These are phyloP conservation scores for Colletotrichum horii DNA, from an alignment of 2,329 filamentous ascomycete genomes.

Conservation along the genomic window DNA sequence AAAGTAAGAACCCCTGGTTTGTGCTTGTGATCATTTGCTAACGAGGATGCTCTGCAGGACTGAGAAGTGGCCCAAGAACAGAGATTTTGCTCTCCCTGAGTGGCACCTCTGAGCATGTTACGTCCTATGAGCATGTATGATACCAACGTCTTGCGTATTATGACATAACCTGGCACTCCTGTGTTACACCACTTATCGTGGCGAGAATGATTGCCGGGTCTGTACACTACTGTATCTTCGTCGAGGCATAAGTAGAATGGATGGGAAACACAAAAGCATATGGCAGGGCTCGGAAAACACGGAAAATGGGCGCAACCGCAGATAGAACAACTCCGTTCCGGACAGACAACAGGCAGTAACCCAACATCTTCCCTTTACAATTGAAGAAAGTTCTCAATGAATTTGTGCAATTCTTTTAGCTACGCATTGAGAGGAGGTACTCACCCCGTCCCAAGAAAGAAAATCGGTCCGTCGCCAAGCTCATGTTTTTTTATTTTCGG, in stretches of 20 bases:
- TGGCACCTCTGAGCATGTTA: slow-evolving; percentile 39
- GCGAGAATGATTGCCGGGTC: neutral
- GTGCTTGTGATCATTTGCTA: slow-evolving; percentile 5
- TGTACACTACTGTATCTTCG: slow-evolving; percentile 4
- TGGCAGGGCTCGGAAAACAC: neutral
- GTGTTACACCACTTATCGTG: neutral
- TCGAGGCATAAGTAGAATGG: slow-evolving; percentile 3
- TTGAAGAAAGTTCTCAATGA: neutral
- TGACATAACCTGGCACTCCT: neutral
- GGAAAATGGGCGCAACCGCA: neutral
- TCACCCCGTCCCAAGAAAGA: neutral
- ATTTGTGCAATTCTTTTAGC: neutral
- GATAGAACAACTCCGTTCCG: slow-evolving; percentile 6
- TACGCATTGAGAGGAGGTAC: neutral
- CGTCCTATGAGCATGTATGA: neutral
- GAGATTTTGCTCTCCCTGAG: slow-evolving; percentile 46
- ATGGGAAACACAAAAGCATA: slow-evolving; percentile 4
- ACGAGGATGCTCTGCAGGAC: slow-evolving; percentile 28
- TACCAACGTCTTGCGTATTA: neutral
- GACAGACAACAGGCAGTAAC: neutral
- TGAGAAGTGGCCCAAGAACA: slow-evolving; percentile 44
- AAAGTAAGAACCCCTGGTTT: slow-evolving; percentile 35
- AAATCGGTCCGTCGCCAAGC: neutral
- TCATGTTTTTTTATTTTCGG: neutral
- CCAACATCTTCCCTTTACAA: neutral